These are phyloP conservation scores for Chlorella ohadii DNA, from an alignment of 139 green algal species.

Conservation along the genomic window DNA sequence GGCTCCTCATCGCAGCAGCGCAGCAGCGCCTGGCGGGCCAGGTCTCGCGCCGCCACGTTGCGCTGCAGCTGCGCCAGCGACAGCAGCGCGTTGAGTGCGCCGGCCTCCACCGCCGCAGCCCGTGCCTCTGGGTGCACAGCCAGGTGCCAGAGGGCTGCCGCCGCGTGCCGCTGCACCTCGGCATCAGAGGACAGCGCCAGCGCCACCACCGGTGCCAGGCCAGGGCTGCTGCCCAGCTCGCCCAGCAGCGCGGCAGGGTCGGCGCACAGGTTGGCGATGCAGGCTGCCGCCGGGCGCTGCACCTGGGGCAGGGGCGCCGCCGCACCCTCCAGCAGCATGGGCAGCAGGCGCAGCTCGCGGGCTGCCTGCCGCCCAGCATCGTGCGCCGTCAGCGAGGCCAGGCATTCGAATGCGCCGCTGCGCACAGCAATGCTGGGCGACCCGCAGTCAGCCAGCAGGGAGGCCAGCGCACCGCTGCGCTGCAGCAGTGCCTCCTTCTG, in stretches of 20 bases:
- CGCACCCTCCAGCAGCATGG: conserved; percentile 37
- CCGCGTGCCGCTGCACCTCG: conserved; percentile 56
- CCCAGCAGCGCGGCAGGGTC: conserved; percentile 46
- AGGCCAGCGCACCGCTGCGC: neutral
- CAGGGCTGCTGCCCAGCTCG: conserved; percentile 35
- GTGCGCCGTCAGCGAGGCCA: conserved; percentile 49
- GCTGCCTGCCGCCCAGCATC: conserved; percentile 36
- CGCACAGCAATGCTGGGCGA: conserved; percentile 9
- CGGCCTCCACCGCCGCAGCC: neutral
- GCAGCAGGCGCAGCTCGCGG: conserved; percentile 5
- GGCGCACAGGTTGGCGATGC: conserved; percentile 50
- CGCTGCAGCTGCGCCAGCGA: conserved; percentile 20
- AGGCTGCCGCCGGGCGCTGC: conserved; percentile 49
- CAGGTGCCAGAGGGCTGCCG: conserved; percentile 63
- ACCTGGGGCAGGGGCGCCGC: conserved; percentile 22
- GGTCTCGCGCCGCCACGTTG: conserved; percentile 6
- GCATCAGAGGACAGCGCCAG: conserved; percentile 46
- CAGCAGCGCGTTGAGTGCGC: conserved; percentile 32
- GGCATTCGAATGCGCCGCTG: conserved; percentile 32
- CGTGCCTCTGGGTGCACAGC: conserved; percentile 39
- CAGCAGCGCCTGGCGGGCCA: conserved; percentile 37
- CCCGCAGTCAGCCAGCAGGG: conserved; percentile 18
- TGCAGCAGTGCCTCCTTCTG: conserved; percentile 27
- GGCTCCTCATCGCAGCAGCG: conserved; percentile 21
- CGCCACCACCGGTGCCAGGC: conserved; percentile 48